phyloP scores from a whole-genome alignment of 441 rosid species.

The Populus hybrid region DNA sequence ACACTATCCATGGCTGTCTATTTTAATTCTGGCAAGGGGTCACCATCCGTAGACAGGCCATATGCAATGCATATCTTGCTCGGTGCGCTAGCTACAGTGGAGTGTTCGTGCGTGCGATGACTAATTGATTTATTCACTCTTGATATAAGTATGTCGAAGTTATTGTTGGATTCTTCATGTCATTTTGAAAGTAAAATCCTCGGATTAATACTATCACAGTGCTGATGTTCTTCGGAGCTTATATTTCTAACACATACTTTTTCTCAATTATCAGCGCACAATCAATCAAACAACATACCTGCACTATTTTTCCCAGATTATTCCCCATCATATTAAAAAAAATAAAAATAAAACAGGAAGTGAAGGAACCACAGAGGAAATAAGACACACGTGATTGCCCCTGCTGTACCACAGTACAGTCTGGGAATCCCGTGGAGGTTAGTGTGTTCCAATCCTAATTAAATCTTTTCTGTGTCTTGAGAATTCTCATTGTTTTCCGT shows the following conservation, averaged over 20 bases:
- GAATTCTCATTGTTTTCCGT: background rate
- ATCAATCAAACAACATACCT: background rate
- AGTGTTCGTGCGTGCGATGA: background rate
- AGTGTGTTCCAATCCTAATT: background rate
- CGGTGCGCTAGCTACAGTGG: background rate
- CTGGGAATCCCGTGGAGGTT: background rate
- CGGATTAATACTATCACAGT: too few relatives aligned
- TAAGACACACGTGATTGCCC: background rate
- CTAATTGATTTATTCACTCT: background rate
- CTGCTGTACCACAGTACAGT: background rate
- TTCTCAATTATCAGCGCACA: too few relatives aligned
- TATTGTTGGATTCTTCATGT: background rate
- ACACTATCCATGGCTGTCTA: background rate
- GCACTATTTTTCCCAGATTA: too few relatives aligned
- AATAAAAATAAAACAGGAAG: background rate
- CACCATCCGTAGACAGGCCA: background rate
- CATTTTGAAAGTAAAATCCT: background rate
- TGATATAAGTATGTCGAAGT: background rate
- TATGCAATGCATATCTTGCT: constrained; percentile 4
- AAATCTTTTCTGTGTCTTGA: background rate
- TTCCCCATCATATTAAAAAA: background rate
- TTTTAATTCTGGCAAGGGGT: background rate
- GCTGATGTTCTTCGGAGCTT: background rate
- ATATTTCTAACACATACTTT: too few relatives aligned
- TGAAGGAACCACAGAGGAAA: background rate